Conservation (phyloP, 345 rosid genomes). For the Leavenworthia alabamica region DNA sequence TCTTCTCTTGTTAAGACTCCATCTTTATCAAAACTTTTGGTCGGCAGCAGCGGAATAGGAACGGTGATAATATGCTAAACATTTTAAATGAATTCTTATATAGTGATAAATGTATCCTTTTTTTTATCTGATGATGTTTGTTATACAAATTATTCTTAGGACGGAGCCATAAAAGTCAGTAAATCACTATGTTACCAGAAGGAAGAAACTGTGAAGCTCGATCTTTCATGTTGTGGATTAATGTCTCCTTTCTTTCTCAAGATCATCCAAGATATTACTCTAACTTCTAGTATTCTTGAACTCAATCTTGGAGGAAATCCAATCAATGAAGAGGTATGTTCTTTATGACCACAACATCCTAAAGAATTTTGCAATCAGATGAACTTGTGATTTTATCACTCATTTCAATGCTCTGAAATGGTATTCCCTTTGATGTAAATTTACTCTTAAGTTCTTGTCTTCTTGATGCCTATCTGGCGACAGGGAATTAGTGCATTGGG, state of each 20-base stretch:
- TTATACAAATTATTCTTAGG: slow-evolving; percentile 40
- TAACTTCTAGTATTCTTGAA: slow-evolving; percentile 49
- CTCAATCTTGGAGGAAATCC: slow-evolving; percentile 72
- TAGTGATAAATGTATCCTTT: background rate
- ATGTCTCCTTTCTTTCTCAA: slow-evolving; percentile 37
- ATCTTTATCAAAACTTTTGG: slow-evolving; percentile 60
- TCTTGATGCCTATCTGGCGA: slow-evolving; percentile 5
- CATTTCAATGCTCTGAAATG: background rate
- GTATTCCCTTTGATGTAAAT: background rate
- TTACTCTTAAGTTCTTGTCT: background rate
- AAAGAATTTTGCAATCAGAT: slow-evolving; percentile 2
- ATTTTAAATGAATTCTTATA: background rate
- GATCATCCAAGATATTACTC: slow-evolving; percentile 31
- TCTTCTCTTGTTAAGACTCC: slow-evolving; percentile 56
- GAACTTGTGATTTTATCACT: background rate
- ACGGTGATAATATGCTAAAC: slow-evolving; percentile 38
- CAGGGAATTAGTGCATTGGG: slow-evolving; percentile 63
- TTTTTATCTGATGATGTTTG: slow-evolving; percentile 3
- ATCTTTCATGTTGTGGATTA: slow-evolving; percentile 66
- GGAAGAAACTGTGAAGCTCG: slow-evolving; percentile 67
- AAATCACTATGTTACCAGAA: slow-evolving; percentile 43
- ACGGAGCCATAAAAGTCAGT: slow-evolving; percentile 52
- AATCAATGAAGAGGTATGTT: slow-evolving; percentile 60
- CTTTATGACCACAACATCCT: slow-evolving; percentile 4
- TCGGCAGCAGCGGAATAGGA: slow-evolving; percentile 76